Base-by-base conservation (phyloP, 164 flowering plant species). In the Cinnamomum micranthum region DNA sequence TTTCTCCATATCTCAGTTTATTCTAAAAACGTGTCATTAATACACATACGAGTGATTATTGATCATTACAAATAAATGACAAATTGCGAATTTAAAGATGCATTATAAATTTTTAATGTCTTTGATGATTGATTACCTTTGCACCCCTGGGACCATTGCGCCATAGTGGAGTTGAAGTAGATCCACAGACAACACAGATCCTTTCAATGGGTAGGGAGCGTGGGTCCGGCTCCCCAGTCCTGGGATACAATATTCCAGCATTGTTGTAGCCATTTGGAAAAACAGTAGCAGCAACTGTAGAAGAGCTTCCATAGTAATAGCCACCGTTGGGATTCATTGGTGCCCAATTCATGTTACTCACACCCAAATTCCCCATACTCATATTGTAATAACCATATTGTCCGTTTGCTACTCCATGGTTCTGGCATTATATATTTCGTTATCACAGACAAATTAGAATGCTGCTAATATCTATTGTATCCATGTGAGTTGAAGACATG, bases 161-260 rank as follows among this genome's bases (percentile, higher is more conserved):
- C 75, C 75, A 73, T 10, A 73, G 50, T 23, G 75, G 75, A n/a
- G 75, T 73, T n/a, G 69, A 28, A 3, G 75, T 73, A 50, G 75
- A 64, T 22, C 65, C 28, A 11, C 75, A 73, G n/a, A 22, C 13
- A 6, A 13, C 27, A 23, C 75, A 73, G 23, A 27, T 73, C 28
- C 70, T 41, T 41, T 41, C 11, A 41, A 5, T 41, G 0, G 47
- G 47, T 41, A 6, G 1, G 47, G 47, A 41, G 47, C 47, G 47
- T 1, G 10, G 47, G 2, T 41, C 47, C 0, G 47, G 47, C 47
- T 31, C 6, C 35, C 35, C 6, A 17, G n/a, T 55, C 20, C 47
- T 31, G 33, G 35, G 7, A 47, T 28, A 41, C 33, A n/a, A n/a
- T n/a, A 15, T 13, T 67, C 41, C 20, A 14, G 69, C 50, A 28